phyloP scores from a whole-genome alignment of 768 basidiomycete species.

The Pisolithus tinctorius region DNA sequence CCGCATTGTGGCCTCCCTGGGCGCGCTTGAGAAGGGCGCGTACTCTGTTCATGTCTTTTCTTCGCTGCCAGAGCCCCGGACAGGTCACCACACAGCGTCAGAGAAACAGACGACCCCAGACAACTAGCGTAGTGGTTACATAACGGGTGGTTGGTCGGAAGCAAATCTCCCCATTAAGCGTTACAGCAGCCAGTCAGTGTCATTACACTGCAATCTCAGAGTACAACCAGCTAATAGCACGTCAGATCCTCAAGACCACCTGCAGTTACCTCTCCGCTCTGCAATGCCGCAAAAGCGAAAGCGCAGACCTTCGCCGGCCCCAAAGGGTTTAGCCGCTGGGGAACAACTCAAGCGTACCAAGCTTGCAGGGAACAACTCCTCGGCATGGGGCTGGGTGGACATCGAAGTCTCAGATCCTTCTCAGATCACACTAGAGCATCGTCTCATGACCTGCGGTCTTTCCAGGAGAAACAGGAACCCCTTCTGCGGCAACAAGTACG shows the following conservation, averaged over 20 bases:
- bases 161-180: too few relatives aligned
- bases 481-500: slow-evolving; percentile 56
- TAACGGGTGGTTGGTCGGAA: too few relatives aligned
- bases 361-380: slow-evolving; percentile 37
- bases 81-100: neutral
- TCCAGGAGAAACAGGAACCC: slow-evolving; percentile 41
- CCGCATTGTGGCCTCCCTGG: slow-evolving; percentile 26
- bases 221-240: neutral
- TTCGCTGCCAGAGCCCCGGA: neutral
- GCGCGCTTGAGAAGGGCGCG: slow-evolving; percentile 10
- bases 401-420: slow-evolving; percentile 50
- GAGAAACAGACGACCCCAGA: neutral
- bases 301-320: slow-evolving; percentile 38
- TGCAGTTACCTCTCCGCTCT: neutral
- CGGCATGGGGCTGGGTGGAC: slow-evolving; percentile 79
- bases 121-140: neutral
- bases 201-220: too few relatives aligned
- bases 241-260: too few relatives aligned
- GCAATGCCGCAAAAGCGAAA: slow-evolving; percentile 56
- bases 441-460: slow-evolving; percentile 62
- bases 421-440: slow-evolving; percentile 63
- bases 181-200: too few relatives aligned
- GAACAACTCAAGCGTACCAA: slow-evolving; percentile 56
- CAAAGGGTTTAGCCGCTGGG: slow-evolving; percentile 52
- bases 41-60: slow-evolving; percentile 19